A percentile compares a stretch with the other conserved stretches of the same genome.
Evolutionary conservation across 2,329 filamentous ascomycete species (phyloP).

Genomic region (Diaporthe caulivora): DNA sequence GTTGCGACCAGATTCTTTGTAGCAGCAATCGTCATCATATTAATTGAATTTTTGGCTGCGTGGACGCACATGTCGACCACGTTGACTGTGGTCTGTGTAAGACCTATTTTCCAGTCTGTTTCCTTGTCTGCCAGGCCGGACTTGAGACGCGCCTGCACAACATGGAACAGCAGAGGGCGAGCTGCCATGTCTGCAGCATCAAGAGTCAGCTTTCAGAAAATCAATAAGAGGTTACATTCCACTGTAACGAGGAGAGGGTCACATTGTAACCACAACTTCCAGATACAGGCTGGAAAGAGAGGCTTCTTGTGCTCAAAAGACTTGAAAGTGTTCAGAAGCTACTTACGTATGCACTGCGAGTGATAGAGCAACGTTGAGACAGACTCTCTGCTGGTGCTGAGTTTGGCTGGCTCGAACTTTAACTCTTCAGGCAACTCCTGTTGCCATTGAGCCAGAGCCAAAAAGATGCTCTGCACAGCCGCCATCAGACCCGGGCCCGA

Average conservation of each 20-base stretch:
- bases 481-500: conserved; percentile 61
- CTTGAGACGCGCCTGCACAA: conserved; percentile 62
- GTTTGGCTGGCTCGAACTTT: conserved; percentile 60
- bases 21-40: conserved; percentile 61
- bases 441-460: conserved; percentile 63
- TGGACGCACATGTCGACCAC: conserved; percentile 66
- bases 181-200: no score
- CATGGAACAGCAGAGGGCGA: conserved; percentile 64
- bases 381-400: conserved; percentile 61
- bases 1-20: conserved; percentile 65
- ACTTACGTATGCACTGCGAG: conserved; percentile 70
- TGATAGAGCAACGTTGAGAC: conserved; percentile 67
- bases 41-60: conserved; percentile 61
- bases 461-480: conserved; percentile 64
- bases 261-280: no score
- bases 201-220: no score
- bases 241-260: no score
- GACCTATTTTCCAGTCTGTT: conserved; percentile 59
- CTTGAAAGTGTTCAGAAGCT: no score
- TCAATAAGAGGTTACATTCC: no score
- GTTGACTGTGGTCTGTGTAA: conserved; percentile 60
- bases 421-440: conserved; percentile 60
- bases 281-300: no score
- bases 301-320: no score
- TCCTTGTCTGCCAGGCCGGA: conserved; percentile 49